Conservation (phyloP, 2,329 filamentous ascomycete species). For the Phialophora macrospora region DNA sequence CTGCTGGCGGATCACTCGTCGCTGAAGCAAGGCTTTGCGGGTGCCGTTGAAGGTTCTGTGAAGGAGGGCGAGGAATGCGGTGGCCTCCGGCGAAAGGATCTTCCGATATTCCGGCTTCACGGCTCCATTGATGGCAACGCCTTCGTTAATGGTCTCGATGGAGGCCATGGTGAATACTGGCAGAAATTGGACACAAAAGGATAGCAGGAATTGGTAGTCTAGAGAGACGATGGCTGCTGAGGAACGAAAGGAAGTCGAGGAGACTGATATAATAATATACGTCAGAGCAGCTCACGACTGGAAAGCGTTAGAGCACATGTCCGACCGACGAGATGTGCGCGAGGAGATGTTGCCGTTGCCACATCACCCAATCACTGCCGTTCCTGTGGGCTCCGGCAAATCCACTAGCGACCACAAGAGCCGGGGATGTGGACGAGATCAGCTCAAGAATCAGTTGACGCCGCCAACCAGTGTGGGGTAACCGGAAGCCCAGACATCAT, state of each 20-base stretch:
- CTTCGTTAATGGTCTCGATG: constrained; percentile 78
- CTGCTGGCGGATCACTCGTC: constrained; percentile 82
- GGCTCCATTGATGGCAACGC: constrained; percentile 81
- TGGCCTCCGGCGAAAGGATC: constrained; percentile 88
- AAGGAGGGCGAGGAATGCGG: constrained; percentile 89
- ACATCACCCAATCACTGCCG: neutral
- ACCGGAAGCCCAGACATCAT: constrained; percentile 6
- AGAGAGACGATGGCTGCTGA: constrained; percentile 7
- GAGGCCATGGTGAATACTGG: constrained; percentile 61
- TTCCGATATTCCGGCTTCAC: constrained; percentile 80
- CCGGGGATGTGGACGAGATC: constrained; percentile 19
- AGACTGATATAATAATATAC: constrained; percentile 34
- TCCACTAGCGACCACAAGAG: constrained; percentile 8
- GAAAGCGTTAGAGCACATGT: constrained; percentile 20
- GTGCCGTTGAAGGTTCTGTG: constrained; percentile 92
- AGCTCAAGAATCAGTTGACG: constrained; percentile 19
- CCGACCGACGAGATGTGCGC: constrained; percentile 17
- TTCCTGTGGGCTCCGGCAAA: constrained; percentile 12
- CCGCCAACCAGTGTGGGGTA: constrained; percentile 17
- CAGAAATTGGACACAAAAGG: neutral
- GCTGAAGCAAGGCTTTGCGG: constrained; percentile 85
- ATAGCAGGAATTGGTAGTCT: neutral
- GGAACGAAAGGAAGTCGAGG: constrained; percentile 13
- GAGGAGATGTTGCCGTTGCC: constrained; percentile 24
- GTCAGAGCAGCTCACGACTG: constrained; percentile 31